Conservation (phyloP, 176 grass and related monocot genomes). For the Aegilops speltoides region DNA sequence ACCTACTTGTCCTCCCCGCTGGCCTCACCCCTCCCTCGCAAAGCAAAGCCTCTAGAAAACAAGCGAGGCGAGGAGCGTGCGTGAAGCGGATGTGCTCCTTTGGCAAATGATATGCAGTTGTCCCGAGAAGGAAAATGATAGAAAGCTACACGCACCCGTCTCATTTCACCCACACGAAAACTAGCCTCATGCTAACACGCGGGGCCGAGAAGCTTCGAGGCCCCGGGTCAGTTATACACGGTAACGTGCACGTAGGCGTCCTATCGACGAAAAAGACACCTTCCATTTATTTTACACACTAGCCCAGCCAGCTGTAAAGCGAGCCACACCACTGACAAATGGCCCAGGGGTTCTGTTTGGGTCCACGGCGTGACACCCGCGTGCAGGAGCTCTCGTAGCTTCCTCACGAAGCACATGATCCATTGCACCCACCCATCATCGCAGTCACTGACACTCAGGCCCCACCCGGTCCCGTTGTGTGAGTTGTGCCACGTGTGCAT, state of each 20-base stretch:
- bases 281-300: not conserved
- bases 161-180: no score
- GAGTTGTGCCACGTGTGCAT: not conserved
- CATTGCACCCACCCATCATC: not conserved
- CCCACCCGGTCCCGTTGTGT: not conserved
- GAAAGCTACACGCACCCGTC: not conserved
- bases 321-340: not conserved
- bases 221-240: not conserved
- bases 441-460: accelerated
- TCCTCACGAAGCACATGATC: not conserved
- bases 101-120: not conserved
- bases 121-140: not conserved
- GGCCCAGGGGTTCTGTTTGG: accelerated
- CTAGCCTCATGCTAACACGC: no score
- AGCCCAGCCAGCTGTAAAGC: not conserved
- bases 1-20: not conserved
- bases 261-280: not conserved
- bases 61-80: not conserved
- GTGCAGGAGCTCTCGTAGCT: not conserved
- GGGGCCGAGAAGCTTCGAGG: accelerated
- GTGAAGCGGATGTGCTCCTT: not conserved
- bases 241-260: not conserved
- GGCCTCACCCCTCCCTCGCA: not conserved
- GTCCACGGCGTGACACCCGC: not conserved
- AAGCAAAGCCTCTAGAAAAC: not conserved